Evolutionary conservation across 2,329 filamentous ascomycete genomes (phyloP), one percentile per base, ranked within the genome.

Genomic region (Aspergillus fumigatus): DNA sequence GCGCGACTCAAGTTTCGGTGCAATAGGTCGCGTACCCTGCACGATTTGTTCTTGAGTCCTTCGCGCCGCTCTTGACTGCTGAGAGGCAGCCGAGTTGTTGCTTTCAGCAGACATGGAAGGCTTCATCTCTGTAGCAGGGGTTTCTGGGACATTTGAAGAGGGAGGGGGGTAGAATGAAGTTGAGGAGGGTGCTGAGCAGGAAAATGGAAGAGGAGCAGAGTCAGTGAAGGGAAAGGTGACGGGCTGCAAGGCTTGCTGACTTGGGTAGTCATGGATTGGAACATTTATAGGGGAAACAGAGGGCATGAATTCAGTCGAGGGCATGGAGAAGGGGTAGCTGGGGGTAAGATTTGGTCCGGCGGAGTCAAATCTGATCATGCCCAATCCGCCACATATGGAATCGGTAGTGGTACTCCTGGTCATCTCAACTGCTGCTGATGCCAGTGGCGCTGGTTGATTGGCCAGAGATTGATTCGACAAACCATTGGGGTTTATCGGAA

Each of bases 21-120:
- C 79, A 61, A 84, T 78, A 50, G 75, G 79, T 54, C 80, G 76
- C 57, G 76, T 69, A 47, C 74, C 76, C 60, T 78, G 76, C 57
- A 76, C 74, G 43, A 78, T 72, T 63, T 80, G 77, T 65, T 82
- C 77, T 62, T 77, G 74, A 50, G 79, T 74, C 60, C 79, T 76
- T 59, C 77, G 77, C 49, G 71, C 64, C 54, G 74, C 76, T 52
- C 79, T 75, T 29, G 79, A 79, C 64, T 70, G 68, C 57, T 66
- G 73, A 49, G 77, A 79, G 53, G 68, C 66, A 60, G 73, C 73
- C 55, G 79, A 80, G 60, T 63, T 68, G 61, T 74, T 71, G 67
- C 79, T 80, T 60, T 76, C 75, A 53, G 68, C 69, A 57, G 80
- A 83, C 65, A 75, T 64, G 61, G 79, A 79, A 67, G 75, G 75